phyloP scores from a whole-genome alignment of 257 asterid species.

The Fraxinus cuspidata region DNA sequence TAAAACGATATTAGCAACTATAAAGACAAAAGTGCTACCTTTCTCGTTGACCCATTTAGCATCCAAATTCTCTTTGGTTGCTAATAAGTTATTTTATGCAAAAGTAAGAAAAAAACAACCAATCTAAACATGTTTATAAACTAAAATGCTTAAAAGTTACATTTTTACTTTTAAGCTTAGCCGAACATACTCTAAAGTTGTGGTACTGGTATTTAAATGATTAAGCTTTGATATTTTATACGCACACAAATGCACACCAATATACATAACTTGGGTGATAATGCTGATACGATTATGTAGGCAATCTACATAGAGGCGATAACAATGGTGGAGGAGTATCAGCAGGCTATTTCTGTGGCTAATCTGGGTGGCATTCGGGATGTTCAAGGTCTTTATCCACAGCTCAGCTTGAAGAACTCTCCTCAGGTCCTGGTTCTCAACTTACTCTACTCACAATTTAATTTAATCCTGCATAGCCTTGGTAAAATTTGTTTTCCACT shows the following conservation, averaged over 20 bases:
- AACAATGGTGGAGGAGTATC: constrained; percentile 95
- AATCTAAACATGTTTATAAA: too few species aligned
- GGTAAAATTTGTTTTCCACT: constrained; percentile 4
- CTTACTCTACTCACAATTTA: constrained; percentile 11
- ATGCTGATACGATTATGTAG: constrained; percentile 36
- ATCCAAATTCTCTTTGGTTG: not conserved
- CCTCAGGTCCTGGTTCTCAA: constrained; percentile 63
- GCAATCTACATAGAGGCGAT: constrained; percentile 84
- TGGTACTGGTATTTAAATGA: constrained; percentile 15
- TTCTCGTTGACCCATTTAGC: not conserved
- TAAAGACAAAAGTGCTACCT: not conserved
- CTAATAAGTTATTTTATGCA: not conserved
- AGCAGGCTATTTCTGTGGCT: constrained; percentile 75
- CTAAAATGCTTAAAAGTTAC: not conserved
- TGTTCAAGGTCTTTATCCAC: constrained; percentile 67
- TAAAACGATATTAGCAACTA: too few species aligned
- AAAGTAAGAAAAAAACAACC: not conserved
- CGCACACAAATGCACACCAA: too few species aligned
- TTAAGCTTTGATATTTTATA: not conserved
- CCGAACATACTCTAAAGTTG: not conserved
- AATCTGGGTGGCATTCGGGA: constrained; percentile 79
- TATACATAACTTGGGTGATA: not conserved
- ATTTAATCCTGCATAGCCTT: constrained; percentile 6
- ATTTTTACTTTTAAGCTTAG: not conserved
- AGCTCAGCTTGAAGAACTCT: constrained; percentile 71